Evolutionary conservation across 192 early-diverging fungal genomes (phyloP), one percentile per base, ranked within the genome.

Genomic region (Coemansia sp.): DNA sequence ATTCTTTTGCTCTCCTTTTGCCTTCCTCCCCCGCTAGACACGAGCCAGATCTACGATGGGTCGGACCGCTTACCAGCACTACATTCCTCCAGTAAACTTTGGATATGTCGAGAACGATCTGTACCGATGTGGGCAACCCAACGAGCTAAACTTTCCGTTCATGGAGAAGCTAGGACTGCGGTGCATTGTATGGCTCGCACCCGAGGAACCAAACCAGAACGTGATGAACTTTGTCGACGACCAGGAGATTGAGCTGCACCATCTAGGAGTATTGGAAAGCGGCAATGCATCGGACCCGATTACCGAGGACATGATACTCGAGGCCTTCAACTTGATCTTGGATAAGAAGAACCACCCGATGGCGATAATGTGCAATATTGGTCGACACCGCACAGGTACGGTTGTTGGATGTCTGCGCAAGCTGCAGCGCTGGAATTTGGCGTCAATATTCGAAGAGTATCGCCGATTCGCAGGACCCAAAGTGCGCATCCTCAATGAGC

Each of bases 141-240:
- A 99, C 76, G 98, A 99, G 85, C 90, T 99, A 66, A 99, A 99
- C 87, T 99, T 98, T 78, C 98, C 98, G 0, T 98, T 98, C 73
- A 88, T 99, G 66, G 98, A 98, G 73, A 96, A 95, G 73, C 91
- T 99, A 4, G 95, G 92, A 7, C 87, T 99, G 65, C 93, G 93
- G 55, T 96, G 95, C 11, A 93, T 99, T 36, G 88, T 97, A 0
- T 99, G 93, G 90, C 89, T 99, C 31, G 98, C 97, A 12, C 95
- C 95, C 12, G 96, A 99, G 87, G 96, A 97, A 68, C 97, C 97
- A 4, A 95, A 95, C 69, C 95, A 96, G 75, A 87, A 93, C 51
- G 96, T 97, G 67, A 86, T 96, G 49, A 93, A 98, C 84, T 99
- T 99, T 82, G 91, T 99, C 54, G 96, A 99, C 73, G 98, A 99